phyloP scores from a whole-genome alignment of 2,329 filamentous ascomycete species.

The Ophiostoma pallidulum region DNA sequence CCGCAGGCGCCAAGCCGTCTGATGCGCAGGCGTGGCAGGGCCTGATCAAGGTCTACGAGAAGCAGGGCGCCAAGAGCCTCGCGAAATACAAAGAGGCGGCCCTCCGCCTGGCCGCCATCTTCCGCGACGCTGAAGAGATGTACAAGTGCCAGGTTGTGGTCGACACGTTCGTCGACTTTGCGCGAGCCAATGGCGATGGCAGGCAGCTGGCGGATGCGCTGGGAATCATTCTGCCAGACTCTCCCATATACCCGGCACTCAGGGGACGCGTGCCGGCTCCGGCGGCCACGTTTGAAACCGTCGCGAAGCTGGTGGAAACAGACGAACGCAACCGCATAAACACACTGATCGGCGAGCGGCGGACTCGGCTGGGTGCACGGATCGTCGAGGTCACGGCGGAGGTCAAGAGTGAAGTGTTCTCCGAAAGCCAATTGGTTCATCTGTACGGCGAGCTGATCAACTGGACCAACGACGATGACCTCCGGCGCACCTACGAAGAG shows the following conservation, averaged over 20 bases:
- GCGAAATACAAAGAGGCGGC: conserved; percentile 65
- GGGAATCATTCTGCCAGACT: conserved; percentile 66
- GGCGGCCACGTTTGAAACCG: conserved; percentile 66
- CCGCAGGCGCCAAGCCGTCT: conserved; percentile 59
- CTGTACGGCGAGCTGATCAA: conserved; percentile 78
- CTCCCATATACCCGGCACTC: conserved; percentile 69
- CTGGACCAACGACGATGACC: conserved; percentile 80
- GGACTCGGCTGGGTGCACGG: conserved; percentile 77
- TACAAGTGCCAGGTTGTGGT: conserved; percentile 58
- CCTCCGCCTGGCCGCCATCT: conserved; percentile 65
- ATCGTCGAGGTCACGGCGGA: conserved; percentile 75
- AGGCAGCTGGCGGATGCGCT: conserved; percentile 68
- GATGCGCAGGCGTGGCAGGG: conserved; percentile 90
- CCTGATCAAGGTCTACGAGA: conserved; percentile 75
- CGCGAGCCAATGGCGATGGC: conserved; percentile 61
- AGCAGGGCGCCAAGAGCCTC: conserved; percentile 59
- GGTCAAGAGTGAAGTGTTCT: conserved; percentile 77
- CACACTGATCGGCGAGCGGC: conserved; percentile 76
- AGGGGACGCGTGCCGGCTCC: conserved; percentile 79
- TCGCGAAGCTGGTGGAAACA: conserved; percentile 73
- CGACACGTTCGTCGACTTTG: conserved; percentile 70
- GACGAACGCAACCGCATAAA: conserved; percentile 88
- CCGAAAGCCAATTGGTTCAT: conserved; percentile 64
- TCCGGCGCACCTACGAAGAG: conserved; percentile 78
- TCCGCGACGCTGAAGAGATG: conserved; percentile 54